These are phyloP conservation scores for Hypoxylon fuscum DNA, from an alignment of 495 filamentous ascomycete genomes.

Conservation along the genomic window DNA sequence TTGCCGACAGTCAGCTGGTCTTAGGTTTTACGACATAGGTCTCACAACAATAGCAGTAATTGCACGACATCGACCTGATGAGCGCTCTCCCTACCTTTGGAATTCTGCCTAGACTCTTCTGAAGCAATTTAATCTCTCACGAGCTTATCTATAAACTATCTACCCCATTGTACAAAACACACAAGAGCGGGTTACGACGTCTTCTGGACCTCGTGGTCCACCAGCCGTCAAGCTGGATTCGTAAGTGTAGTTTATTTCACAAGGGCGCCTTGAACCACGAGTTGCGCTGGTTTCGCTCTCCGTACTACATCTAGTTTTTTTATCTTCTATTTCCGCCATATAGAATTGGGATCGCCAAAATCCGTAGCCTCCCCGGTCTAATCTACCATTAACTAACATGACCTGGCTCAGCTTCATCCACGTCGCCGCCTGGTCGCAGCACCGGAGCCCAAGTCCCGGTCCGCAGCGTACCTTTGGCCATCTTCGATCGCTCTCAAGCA, in stretches of 20 bases:
- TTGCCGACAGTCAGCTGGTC: constrained; percentile 30
- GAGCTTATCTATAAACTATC: constrained; percentile 30
- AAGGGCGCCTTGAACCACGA: not conserved
- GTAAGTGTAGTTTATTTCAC: constrained; percentile 33
- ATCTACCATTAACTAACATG: constrained; percentile 43
- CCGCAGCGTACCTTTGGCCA: constrained; percentile 54
- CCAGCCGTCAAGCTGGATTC: constrained; percentile 49
- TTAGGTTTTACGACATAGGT: constrained; percentile 36
- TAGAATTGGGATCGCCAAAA: constrained; percentile 1
- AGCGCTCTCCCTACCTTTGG: constrained; percentile 20
- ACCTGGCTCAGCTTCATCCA: constrained; percentile 56
- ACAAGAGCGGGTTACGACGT: constrained; percentile 32
- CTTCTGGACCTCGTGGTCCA: constrained; percentile 43
- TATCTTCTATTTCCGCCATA: not conserved
- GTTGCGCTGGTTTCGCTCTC: not conserved
- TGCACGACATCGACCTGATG: constrained; percentile 32
- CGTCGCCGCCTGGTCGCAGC: constrained; percentile 61
- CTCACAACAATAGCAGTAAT: constrained; percentile 28
- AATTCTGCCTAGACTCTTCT: constrained; percentile 11
- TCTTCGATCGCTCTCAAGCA: constrained; percentile 59
- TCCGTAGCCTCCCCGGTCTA: not conserved
- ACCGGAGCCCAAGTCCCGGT: constrained; percentile 49
- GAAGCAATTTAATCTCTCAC: constrained; percentile 21
- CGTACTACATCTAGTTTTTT: not conserved
- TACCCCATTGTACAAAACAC: constrained; percentile 28